Base-by-base conservation (phyloP, 768 basidiomycete species). In the Boletus subparvulus region DNA sequence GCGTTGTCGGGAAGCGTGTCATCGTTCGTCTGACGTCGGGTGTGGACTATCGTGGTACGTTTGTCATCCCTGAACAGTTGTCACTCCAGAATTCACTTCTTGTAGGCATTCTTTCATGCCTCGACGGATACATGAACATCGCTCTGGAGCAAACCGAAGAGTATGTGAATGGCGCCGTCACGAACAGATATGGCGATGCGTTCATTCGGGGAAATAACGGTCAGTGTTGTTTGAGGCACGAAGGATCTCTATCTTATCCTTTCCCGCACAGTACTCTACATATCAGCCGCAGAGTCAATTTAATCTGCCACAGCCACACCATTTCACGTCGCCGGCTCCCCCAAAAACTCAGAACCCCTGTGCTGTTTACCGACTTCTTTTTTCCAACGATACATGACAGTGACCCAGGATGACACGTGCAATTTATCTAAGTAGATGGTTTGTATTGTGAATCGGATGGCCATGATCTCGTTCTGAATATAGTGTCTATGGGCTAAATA, bases 71-170 rank as follows among this genome's bases (percentile, higher is more conserved):
- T 10, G 36, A 26, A 39, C 36, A 32, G 11, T 35, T 33, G 47
- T 40, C 35, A 37, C 53, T 28, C 33, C 17, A 14, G 28, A 28
- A 35, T 32, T 49, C 30, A 61, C 46, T 24, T 47, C 39, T 41
- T n/a, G 12, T 6, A 98, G 96, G 96, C 19, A 80, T 94, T 4
- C 76, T 99, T 14, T 95, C 94, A 4, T 98, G 97, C 67, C 81
- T 98, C 24, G 97, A 98, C 73, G 95, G 95, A 0, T 98, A 97
- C 73, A 98, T 99, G 97, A 98, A 98, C 75, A 96, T 98, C 48
- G 97, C 94, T 14, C 75, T 98, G 36, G 97, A 99, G 74, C 92
- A 97, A 72, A 97, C 95, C 4, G 94, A 97, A 74, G 97, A 99
- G 74, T 86, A 94, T 71, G 92, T 95, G 11, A 87, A 90, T 60